Base-by-base conservation (phyloP, 2,329 filamentous ascomycete genomes). In the Fusarium chaquense region DNA sequence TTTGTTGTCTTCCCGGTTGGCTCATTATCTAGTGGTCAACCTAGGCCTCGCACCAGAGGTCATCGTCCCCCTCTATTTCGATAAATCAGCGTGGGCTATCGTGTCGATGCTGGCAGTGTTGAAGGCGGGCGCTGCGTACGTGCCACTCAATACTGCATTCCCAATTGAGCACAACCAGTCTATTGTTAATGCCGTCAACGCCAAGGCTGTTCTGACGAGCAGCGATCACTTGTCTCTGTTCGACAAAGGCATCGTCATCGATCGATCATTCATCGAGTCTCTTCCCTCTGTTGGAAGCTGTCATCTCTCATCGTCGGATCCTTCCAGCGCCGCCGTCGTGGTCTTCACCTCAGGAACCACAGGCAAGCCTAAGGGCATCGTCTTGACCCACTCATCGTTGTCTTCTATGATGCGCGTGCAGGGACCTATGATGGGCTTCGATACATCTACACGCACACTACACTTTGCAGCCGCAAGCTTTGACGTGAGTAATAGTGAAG, bases 81-180 rank as follows among this genome's bases (percentile, higher is more conserved):
- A 65, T 32, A 65, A 69, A 22, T 44, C 72, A 35, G 64, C 3
- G 51, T 77, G 33, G 70, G 75, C 40, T 63, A 30, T 65, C 70
- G 41, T 65, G n/a, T 50, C 62, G n/a, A 62, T 62, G 58, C 35
- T 70, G 61, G 24, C 30, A 33, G 51, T 53, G 51, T 58, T 49
- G 12, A 69, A 59, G 40, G n/a, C 45, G 15, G 44, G 59, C 41
- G 43, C 44, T 22, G 36, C 44, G 22, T 46, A 67, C 26, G 52
- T 65, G 18, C 33, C 60, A 44, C 52, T 65, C 18, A 60, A 65
- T 36, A 30, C 52, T 54, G 41, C 52, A 18, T 65, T 60, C 9
- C 40, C 44, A 32, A 59, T 60, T 8, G 52, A 65, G 28, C 47
- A 35, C 40, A 60, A 43, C 35, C 32, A 50, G 30, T 44, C 38